phyloP scores from a whole-genome alignment of 441 rosid species.

The Populus hybrid region DNA sequence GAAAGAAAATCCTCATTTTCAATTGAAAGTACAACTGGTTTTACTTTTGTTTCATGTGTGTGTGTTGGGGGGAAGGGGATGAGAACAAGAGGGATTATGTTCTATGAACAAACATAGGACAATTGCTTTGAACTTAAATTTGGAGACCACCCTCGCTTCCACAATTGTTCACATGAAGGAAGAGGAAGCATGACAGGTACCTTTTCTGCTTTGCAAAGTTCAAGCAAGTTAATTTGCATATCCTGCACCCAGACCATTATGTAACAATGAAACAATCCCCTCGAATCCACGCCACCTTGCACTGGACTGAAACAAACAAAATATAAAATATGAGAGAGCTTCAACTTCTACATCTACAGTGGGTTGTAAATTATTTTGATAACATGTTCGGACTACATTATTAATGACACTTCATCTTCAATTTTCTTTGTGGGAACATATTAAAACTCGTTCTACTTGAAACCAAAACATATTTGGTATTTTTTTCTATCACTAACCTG shows the following conservation, averaged over 20 bases:
- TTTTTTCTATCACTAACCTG: conserved; percentile 52
- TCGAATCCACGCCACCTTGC: conserved; percentile 76
- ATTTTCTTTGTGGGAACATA: background rate
- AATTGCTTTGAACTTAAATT: background rate
- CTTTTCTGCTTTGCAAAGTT: conserved; percentile 89
- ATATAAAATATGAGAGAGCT: conserved; percentile 12
- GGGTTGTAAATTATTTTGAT: conserved; percentile 1
- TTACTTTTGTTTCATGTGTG: background rate
- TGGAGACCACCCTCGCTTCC: background rate
- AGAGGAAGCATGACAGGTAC: conserved; percentile 29
- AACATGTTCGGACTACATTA: background rate
- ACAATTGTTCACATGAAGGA: background rate
- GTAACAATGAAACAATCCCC: conserved; percentile 70
- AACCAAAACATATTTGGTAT: background rate
- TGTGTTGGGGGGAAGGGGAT: too few species aligned
- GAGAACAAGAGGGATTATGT: background rate
- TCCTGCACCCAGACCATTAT: conserved; percentile 94
- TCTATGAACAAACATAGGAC: background rate
- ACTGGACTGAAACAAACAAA: conserved; percentile 53
- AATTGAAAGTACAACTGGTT: background rate
- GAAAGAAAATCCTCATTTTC: background rate
- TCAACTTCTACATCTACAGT: conserved; percentile 1
- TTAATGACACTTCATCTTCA: background rate
- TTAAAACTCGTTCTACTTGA: background rate
- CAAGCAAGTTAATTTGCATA: conserved; percentile 89